Evolutionary conservation across 1,139 yeast species (phyloP).

Genomic region (Zhuliangozyma parablackwelliae): DNA sequence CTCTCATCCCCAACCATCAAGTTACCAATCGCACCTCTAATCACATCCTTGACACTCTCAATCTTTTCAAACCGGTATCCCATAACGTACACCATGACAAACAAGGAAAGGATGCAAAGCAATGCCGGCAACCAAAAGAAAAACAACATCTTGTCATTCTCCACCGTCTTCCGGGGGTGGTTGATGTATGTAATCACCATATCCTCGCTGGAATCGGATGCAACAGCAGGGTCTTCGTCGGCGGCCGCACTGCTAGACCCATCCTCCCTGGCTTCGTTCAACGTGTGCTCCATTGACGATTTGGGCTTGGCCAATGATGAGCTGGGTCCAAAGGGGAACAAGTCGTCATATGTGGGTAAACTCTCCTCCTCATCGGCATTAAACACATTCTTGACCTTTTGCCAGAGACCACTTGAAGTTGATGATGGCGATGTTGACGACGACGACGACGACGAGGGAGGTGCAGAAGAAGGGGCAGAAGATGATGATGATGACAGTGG

Average conservation of each 20-base stretch:
- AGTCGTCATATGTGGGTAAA: constrained; percentile 76
- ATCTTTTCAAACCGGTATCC: constrained; percentile 44
- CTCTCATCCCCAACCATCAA: constrained; percentile 68
- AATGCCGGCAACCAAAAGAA: constrained; percentile 85
- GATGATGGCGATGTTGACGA: too few species aligned
- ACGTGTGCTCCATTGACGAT: constrained; percentile 30
- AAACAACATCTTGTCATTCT: constrained; percentile 79
- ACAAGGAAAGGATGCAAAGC: constrained; percentile 47
- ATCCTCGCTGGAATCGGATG: constrained; percentile 50
- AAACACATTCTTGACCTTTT: constrained; percentile 58
- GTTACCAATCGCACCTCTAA: constrained; percentile 54
- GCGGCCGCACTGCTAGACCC: background rate
- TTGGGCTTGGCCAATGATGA: constrained; percentile 28
- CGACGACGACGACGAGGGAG: too few species aligned
- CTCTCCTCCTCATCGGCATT: constrained; percentile 35
- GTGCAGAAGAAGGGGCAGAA: too few species aligned
- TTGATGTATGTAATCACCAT: constrained; percentile 53
- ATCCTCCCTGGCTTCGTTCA: constrained; percentile 15
- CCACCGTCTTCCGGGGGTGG: constrained; percentile 60
- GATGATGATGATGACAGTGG: too few species aligned
- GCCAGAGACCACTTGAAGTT: constrained; percentile 45
- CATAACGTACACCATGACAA: constrained; percentile 47
- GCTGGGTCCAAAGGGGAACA: constrained; percentile 62
- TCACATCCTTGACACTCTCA: constrained; percentile 41
- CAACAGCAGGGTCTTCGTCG: constrained; percentile 18